These are phyloP conservation scores for Sutorius eximius DNA, from an alignment of 1,284 basidiomycete genomes.

Conservation along the genomic window DNA sequence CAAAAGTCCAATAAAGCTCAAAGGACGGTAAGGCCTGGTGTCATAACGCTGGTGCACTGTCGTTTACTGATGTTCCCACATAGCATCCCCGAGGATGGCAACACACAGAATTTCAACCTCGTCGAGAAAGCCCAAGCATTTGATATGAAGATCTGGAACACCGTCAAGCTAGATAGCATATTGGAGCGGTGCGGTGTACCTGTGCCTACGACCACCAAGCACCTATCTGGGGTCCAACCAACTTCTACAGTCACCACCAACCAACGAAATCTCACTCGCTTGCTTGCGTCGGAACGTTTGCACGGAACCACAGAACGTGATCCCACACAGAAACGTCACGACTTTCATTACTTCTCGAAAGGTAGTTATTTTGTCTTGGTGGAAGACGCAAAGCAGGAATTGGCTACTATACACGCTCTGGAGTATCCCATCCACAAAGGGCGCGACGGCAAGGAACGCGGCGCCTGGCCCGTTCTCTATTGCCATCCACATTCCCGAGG, in stretches of 20 bases:
- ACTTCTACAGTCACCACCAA: conserved; percentile 25
- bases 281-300: conserved; percentile 86
- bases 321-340: conserved; percentile 81
- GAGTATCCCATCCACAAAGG: conserved; percentile 61
- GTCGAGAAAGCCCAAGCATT: conserved; percentile 76
- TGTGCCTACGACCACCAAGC: conserved; percentile 27
- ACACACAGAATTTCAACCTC: conserved; percentile 51
- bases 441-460: conserved; percentile 50
- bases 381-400: conserved; percentile 84
- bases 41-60: not conserved
- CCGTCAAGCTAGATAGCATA: conserved; percentile 73
- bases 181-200: conserved; percentile 58
- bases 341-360: conserved; percentile 87
- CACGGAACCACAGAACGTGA: conserved; percentile 90
- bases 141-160: conserved; percentile 88
- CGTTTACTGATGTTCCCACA: conserved; percentile 1
- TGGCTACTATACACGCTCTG: conserved; percentile 66
- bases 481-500: conserved; percentile 70
- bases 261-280: conserved; percentile 52
- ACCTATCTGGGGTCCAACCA: conserved; percentile 27
- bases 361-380: conserved; percentile 83
- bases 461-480: conserved; percentile 69
- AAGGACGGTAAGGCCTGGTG: conserved; percentile 47
- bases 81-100: conserved; percentile 28
- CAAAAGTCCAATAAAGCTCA: conserved; percentile 67